phyloP scores from a whole-genome alignment of 2,329 filamentous ascomycete genomes.

The Claviceps digitariae region DNA sequence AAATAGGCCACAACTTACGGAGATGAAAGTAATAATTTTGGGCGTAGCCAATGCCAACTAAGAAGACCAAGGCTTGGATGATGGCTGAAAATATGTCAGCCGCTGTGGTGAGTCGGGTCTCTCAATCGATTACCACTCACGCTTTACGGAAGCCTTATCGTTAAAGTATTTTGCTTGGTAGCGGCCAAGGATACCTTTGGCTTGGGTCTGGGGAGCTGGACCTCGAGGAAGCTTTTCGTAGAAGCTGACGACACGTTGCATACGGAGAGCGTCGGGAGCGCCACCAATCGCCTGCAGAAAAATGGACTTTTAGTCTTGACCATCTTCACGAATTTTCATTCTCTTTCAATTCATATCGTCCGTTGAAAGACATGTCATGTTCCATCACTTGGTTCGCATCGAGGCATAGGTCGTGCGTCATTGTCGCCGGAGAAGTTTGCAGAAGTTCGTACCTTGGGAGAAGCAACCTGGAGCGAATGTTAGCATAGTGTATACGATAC shows the following conservation, averaged over 20 bases:
- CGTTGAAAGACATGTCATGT: background rate
- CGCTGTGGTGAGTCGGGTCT: constrained; percentile 1
- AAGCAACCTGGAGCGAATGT: constrained; percentile 49
- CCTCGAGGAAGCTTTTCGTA: constrained; percentile 97
- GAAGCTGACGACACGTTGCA: constrained; percentile 96
- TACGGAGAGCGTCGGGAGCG: constrained; percentile 89
- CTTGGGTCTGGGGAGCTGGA: constrained; percentile 68
- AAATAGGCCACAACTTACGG: constrained; percentile 49
- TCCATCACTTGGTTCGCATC: background rate
- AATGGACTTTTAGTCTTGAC: constrained; percentile 20
- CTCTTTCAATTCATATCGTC: background rate
- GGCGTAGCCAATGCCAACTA: constrained; percentile 77
- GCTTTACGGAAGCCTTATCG: constrained; percentile 77
- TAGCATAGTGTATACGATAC: constrained; percentile 11
- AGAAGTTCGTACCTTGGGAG: constrained; percentile 52
- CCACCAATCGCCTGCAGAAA: constrained; percentile 69
- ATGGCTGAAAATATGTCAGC: constrained; percentile 47
- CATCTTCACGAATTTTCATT: background rate
- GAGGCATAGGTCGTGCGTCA: background rate
- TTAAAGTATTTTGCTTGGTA: constrained; percentile 93
- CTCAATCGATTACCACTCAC: constrained; percentile 59
- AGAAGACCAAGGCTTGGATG: constrained; percentile 66
- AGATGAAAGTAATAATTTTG: constrained; percentile 99
- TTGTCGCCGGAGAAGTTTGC: background rate
- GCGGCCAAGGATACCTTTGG: constrained; percentile 69